phyloP scores from a whole-genome alignment of 768 basidiomycete species.

The Agaricus subrufescens region DNA sequence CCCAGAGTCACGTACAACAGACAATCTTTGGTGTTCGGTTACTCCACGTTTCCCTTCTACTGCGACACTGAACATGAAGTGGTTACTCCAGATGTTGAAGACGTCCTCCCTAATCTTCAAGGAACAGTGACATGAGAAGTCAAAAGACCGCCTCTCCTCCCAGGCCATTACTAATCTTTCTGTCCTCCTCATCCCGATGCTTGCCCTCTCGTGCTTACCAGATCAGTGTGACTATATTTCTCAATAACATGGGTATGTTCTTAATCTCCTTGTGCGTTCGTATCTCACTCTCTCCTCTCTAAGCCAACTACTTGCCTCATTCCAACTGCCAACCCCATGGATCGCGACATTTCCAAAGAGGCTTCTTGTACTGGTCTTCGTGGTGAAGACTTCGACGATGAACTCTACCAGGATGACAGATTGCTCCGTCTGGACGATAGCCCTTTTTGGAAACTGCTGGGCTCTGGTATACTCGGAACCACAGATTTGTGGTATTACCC shows the following conservation, averaged over 20 bases:
- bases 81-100: no score
- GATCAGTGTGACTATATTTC: slow-evolving; percentile 63
- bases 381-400: slow-evolving; percentile 66
- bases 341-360: slow-evolving; percentile 57
- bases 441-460: slow-evolving; percentile 67
- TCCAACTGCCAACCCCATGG: slow-evolving; percentile 61
- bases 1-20: no score
- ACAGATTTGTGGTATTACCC: slow-evolving; percentile 74
- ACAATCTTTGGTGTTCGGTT: no score
- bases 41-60: no score
- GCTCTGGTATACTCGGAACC: slow-evolving; percentile 70
- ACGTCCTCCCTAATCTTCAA: slow-evolving; percentile 63
- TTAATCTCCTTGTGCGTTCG: slow-evolving; percentile 5
- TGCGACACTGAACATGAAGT: no score
- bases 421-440: slow-evolving; percentile 64
- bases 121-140: slow-evolving; percentile 21
- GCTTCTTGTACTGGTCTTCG: slow-evolving; percentile 71
- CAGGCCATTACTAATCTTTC: slow-evolving; percentile 60
- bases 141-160: slow-evolving; percentile 31
- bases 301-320: slow-evolving; percentile 60
- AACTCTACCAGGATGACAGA: slow-evolving; percentile 64
- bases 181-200: slow-evolving; percentile 60
- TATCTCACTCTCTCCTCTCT: slow-evolving; percentile 14
- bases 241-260: slow-evolving; percentile 48
- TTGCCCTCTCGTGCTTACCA: slow-evolving; percentile 87